Evolutionary conservation across 495 filamentous ascomycete genomes (phyloP).

Genomic region (Xylaria longipes): DNA sequence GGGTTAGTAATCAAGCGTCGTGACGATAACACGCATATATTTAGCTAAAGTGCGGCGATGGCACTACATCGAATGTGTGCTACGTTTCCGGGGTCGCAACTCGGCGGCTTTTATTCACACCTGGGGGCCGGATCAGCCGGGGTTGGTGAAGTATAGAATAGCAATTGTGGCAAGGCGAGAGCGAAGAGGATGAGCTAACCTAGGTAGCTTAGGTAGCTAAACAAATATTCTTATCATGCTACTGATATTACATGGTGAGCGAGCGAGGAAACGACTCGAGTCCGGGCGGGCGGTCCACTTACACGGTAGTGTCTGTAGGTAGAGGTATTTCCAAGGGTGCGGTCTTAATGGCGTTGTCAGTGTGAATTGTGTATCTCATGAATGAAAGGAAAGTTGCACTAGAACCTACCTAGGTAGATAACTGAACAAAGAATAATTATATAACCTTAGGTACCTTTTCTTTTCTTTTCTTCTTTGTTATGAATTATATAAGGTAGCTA

Average conservation of each 20-base stretch:
- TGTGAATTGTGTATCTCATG: not conserved
- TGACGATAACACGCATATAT: conserved; percentile 1
- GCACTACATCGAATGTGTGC: conserved; percentile 15
- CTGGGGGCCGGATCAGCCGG: conserved; percentile 1
- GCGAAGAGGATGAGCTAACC: not conserved
- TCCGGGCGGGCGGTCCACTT: conserved; percentile 7
- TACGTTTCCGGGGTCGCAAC: not conserved
- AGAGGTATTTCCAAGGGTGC: not conserved
- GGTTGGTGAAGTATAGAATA: not conserved
- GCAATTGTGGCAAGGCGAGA: not conserved
- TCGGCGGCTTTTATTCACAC: not conserved
- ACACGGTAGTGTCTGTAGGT: not conserved
- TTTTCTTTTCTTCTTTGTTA: not conserved
- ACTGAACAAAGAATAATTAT: too few relatives aligned
- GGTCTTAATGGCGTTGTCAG: not conserved
- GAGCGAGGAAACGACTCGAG: not conserved
- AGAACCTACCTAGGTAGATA: too few relatives aligned
- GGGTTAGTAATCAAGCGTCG: not conserved
- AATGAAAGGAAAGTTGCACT: not conserved
- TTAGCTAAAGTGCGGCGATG: not conserved
- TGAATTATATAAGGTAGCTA: not conserved
- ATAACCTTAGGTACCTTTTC: too few relatives aligned
- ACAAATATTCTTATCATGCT: conserved; percentile 5
- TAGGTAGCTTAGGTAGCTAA: not conserved
- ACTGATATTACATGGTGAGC: not conserved